These are phyloP conservation scores for Elsinoe necatrix DNA, from an alignment of 2,329 filamentous ascomycete genomes.

Conservation along the genomic window DNA sequence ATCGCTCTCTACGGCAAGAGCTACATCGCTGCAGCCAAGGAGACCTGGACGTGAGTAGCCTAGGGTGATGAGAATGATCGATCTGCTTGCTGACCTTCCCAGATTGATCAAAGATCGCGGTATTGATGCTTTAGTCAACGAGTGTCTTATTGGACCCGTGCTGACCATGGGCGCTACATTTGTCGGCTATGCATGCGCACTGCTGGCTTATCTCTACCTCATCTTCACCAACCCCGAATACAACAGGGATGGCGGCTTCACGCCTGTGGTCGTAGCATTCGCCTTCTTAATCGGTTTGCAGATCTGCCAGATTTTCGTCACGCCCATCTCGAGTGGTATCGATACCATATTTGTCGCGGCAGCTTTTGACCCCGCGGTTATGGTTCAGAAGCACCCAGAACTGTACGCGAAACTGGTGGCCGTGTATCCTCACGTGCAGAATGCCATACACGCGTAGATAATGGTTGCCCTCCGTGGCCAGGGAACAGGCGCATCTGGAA, in stretches of 20 bases:
- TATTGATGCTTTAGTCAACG: conserved; percentile 81
- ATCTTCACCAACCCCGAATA: conserved; percentile 72
- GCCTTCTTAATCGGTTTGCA: conserved; percentile 85
- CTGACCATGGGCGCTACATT: conserved; percentile 58
- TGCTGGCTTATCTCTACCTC: conserved; percentile 82
- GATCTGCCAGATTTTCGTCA: conserved; percentile 82
- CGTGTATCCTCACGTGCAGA: conserved; percentile 76
- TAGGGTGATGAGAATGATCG: background rate
- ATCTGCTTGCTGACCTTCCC: conserved; percentile 20
- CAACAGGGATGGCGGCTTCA: conserved; percentile 60
- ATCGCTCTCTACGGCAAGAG: conserved; percentile 88
- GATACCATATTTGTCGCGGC: conserved; percentile 84
- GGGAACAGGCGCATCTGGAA: no score
- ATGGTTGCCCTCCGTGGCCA: no score
- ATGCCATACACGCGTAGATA: conserved; percentile 48
- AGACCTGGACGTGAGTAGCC: conserved; percentile 61
- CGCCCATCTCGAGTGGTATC: conserved; percentile 77
- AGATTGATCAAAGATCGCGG: conserved; percentile 84
- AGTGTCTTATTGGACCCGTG: conserved; percentile 60
- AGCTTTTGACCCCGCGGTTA: conserved; percentile 56
- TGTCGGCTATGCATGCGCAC: conserved; percentile 70
- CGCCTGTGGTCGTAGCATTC: conserved; percentile 71
- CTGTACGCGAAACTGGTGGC: conserved; percentile 69
- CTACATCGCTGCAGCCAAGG: conserved; percentile 79
- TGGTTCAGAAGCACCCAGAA: conserved; percentile 71